Evolutionary conservation across 805 yeast species (phyloP).

Genomic region (Starmerella sp.): DNA sequence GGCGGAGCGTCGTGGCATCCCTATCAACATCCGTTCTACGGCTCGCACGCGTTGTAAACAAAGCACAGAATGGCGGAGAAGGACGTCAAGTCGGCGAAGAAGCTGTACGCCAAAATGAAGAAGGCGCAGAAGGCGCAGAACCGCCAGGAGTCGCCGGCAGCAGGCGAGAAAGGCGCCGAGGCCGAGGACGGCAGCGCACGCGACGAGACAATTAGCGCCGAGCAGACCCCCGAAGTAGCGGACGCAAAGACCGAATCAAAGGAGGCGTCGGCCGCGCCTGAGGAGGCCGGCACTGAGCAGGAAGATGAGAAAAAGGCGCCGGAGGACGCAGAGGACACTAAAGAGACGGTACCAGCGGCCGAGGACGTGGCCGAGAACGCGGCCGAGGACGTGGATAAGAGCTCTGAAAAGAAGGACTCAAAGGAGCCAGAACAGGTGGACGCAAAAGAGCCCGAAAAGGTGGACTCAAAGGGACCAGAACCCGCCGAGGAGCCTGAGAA

Average conservation of each 20-base stretch:
- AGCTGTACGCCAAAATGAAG: slow-evolving; percentile 60
- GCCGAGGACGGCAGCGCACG: not conserved
- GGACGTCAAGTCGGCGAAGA: slow-evolving; percentile 55
- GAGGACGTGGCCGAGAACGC: too few species aligned
- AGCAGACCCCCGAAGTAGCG: too few species aligned
- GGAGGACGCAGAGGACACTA: too few species aligned
- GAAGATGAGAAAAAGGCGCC: too few species aligned
- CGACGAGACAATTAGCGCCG: not conserved
- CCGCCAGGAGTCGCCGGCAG: slow-evolving; percentile 27
- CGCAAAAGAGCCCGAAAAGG: too few species aligned
- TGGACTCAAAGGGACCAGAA: too few species aligned
- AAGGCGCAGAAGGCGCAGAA: slow-evolving; percentile 42
- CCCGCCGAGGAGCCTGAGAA: not conserved
- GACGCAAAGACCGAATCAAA: too few species aligned
- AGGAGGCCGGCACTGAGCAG: not conserved
- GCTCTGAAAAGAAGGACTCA: too few species aligned
- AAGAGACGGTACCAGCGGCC: too few species aligned
- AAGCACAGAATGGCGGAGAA: slow-evolving; percentile 11
- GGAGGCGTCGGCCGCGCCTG: not conserved
- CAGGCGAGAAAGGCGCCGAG: slow-evolving; percentile 10
- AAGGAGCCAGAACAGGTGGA: too few species aligned
- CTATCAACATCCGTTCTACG: not conserved
- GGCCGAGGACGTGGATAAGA: too few species aligned
- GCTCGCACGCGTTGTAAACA: not conserved
- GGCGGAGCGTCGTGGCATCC: not conserved